phyloP scores from a whole-genome alignment of 1,284 basidiomycete species.

The Rhizoctonia solani region DNA sequence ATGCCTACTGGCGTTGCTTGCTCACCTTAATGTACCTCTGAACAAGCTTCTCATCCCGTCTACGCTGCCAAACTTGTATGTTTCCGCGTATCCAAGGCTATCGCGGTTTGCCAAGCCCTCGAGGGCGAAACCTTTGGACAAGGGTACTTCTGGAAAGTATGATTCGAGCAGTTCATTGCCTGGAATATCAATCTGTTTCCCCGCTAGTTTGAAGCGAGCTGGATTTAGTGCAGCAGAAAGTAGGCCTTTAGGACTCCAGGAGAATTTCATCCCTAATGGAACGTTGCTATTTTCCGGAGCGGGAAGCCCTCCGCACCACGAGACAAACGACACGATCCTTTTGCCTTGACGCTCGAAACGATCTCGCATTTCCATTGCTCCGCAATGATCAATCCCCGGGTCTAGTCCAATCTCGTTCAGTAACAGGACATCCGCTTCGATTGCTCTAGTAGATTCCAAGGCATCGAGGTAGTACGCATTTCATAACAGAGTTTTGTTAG shows the following conservation, averaged over 20 bases:
- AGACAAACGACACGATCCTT: constrained; percentile 77
- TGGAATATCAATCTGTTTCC: constrained; percentile 60
- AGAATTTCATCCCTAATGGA: constrained; percentile 91
- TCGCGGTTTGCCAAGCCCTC: constrained; percentile 92
- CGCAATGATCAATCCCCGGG: constrained; percentile 95
- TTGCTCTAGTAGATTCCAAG: constrained; percentile 56
- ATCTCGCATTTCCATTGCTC: constrained; percentile 77
- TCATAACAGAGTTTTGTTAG: too few relatives aligned
- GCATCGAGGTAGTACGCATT: background rate
- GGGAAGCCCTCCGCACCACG: constrained; percentile 93
- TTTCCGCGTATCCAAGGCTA: constrained; percentile 74
- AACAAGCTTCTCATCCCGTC: constrained; percentile 68
- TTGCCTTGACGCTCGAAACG: constrained; percentile 62
- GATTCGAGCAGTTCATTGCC: constrained; percentile 61
- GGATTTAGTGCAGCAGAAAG: constrained; percentile 80
- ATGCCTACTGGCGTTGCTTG: background rate
- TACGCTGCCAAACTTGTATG: constrained; percentile 66
- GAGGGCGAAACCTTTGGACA: constrained; percentile 70
- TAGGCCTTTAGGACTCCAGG: constrained; percentile 91
- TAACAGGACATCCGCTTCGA: constrained; percentile 69
- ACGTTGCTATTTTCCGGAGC: constrained; percentile 68
- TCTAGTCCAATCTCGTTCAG: constrained; percentile 94
- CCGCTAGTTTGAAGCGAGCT: constrained; percentile 69
- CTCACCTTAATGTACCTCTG: constrained; percentile 82
- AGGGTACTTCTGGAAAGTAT: constrained; percentile 66